These are phyloP conservation scores for Aspergillus niger DNA, from an alignment of 2,329 filamentous ascomycete species.

Conservation along the genomic window DNA sequence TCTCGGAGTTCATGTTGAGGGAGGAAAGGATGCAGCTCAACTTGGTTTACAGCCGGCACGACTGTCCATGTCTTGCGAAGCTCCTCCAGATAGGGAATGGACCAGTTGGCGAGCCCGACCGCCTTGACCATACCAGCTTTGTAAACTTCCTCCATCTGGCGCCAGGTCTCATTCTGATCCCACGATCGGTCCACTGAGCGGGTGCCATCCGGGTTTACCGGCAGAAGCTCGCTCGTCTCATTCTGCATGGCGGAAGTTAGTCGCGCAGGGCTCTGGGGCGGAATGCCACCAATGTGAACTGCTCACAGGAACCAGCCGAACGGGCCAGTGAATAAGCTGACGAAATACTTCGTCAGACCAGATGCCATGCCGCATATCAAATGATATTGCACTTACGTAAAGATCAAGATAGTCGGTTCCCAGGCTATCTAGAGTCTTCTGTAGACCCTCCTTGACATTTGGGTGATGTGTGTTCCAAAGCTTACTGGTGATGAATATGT, in stretches of 20 bases:
- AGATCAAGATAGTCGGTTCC: constrained; percentile 46
- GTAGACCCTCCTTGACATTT: constrained; percentile 58
- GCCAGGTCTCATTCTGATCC: constrained; percentile 25
- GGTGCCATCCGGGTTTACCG: constrained; percentile 5
- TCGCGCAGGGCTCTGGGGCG: not conserved
- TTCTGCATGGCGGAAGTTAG: not conserved
- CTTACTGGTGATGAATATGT: constrained; percentile 12
- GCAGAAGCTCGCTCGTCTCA: constrained; percentile 7
- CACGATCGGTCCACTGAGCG: constrained; percentile 5
- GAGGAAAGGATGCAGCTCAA: constrained; percentile 44
- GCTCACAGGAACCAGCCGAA: constrained; percentile 20
- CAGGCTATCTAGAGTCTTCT: constrained; percentile 43
- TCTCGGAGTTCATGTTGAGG: constrained; percentile 40
- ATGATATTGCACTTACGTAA: constrained; percentile 26
- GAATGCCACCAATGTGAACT: not conserved
- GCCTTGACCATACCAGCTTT: constrained; percentile 22
- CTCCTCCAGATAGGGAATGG: constrained; percentile 23
- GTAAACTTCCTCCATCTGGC: constrained; percentile 26
- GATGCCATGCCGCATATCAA: not conserved
- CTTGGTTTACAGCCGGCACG: constrained; percentile 36
- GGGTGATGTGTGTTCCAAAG: constrained; percentile 68
- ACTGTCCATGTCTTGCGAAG: constrained; percentile 21
- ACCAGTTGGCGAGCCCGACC: constrained; percentile 30
- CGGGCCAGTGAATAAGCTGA: constrained; percentile 49
- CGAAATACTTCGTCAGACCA: not conserved